Percentiles rank a stretch among this genome's conserved stretches.
Conservation (phyloP, 2,329 filamentous ascomycete genomes). For the Pseudogymnoascus sp. region DNA sequence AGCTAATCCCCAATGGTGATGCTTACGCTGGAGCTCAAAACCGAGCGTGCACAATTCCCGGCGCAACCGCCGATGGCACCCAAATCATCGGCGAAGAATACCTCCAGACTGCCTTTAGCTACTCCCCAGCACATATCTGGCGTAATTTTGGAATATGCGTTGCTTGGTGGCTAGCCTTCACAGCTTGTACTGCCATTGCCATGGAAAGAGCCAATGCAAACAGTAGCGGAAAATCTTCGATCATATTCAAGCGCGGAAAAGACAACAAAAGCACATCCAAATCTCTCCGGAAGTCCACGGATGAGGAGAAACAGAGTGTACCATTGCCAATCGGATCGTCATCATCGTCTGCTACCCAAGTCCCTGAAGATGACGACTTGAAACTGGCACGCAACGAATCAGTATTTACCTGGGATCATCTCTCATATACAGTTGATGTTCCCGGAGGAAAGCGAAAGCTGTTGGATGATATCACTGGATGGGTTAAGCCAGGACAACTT, state of each 20-base stretch:
- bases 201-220: constrained; percentile 30
- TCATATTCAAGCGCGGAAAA: constrained; percentile 49
- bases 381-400: constrained; percentile 54
- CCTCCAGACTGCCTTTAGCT: constrained; percentile 43
- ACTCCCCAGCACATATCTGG: constrained; percentile 45
- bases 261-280: constrained; percentile 23
- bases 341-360: neutral
- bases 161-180: constrained; percentile 54
- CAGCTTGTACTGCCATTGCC: constrained; percentile 32
- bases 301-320: constrained; percentile 11
- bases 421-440: constrained; percentile 59
- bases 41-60: constrained; percentile 49
- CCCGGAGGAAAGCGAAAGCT: constrained; percentile 55
- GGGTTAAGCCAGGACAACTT: constrained; percentile 65
- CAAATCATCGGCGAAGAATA: constrained; percentile 52
- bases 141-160: constrained; percentile 54
- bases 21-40: constrained; percentile 36
- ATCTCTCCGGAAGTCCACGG: constrained; percentile 13
- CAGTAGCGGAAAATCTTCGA: constrained; percentile 15
- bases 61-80: constrained; percentile 40
- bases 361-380: constrained; percentile 24
- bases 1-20: constrained; percentile 43
- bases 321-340: constrained; percentile 14
- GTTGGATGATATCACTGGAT: constrained; percentile 72
- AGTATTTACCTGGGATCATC: constrained; percentile 66